phyloP scores from a whole-genome alignment of 306 rosid genomes.

The Vigna trinervia region DNA sequence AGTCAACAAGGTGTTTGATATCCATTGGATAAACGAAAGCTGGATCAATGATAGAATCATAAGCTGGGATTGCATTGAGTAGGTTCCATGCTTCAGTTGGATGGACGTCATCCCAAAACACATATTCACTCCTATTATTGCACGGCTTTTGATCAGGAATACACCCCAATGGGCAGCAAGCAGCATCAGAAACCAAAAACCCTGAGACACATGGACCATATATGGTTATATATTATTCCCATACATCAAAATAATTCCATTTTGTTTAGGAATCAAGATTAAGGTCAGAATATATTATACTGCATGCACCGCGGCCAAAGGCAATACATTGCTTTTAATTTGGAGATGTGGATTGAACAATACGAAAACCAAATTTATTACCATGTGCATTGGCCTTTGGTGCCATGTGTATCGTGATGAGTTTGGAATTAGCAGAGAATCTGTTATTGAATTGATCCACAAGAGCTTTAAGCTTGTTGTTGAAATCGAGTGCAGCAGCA shows the following conservation, averaged over 20 bases:
- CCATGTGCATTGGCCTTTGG: not conserved
- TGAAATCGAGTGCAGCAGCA: conserved; percentile 42
- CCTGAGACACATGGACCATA: conserved; percentile 47
- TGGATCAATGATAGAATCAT: not conserved
- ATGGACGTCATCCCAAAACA: conserved; percentile 63
- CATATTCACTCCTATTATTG: conserved; percentile 51
- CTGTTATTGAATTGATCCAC: conserved; percentile 48
- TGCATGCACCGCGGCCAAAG: not conserved
- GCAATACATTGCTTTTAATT: not conserved
- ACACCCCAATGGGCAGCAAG: conserved; percentile 56
- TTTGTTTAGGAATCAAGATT: no score
- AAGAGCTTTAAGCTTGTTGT: conserved; percentile 47
- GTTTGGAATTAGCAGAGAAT: conserved; percentile 43
- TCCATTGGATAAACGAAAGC: conserved; percentile 50
- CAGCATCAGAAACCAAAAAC: conserved; percentile 27
- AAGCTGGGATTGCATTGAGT: conserved; percentile 33
- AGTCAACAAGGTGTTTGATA: conserved; percentile 45
- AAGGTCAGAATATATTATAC: not conserved
- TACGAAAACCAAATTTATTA: conserved; percentile 30
- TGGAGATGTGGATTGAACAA: conserved; percentile 21
- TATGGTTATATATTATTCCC: conserved; percentile 18
- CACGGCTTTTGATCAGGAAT: conserved; percentile 42
- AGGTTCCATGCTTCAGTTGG: conserved; percentile 50
- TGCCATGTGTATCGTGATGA: conserved; percentile 41
- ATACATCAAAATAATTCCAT: not conserved